Percentiles rank a stretch among this genome's conserved stretches.
Conservation (phyloP, 2,329 filamentous ascomycete genomes). For the Phialophora expanda region DNA sequence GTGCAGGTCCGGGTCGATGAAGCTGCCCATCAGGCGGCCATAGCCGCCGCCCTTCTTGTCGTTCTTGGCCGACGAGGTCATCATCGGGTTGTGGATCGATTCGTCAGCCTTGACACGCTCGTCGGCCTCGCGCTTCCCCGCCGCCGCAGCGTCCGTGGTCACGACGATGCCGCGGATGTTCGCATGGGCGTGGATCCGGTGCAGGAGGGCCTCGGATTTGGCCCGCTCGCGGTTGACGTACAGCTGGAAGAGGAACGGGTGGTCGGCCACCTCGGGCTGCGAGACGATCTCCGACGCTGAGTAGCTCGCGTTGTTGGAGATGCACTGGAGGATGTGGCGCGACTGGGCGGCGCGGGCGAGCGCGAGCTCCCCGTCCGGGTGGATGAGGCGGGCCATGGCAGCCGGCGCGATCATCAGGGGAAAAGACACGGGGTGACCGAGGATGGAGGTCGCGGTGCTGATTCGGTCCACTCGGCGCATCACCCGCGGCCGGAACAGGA, state of each 20-base stretch:
- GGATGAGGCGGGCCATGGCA: conserved; percentile 67
- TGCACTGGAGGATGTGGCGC: conserved; percentile 62
- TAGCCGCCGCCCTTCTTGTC: conserved; percentile 62
- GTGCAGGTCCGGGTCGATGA: conserved; percentile 59
- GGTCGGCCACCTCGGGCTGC: conserved; percentile 45
- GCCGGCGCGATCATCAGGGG: conserved; percentile 70
- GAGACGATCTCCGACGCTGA: conserved; percentile 60
- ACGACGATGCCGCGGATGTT: conserved; percentile 40
- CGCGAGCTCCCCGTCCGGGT: conserved; percentile 67
- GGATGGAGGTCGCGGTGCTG: conserved; percentile 58
- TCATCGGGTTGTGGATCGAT: conserved; percentile 44
- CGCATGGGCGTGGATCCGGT: conserved; percentile 41
- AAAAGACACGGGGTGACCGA: conserved; percentile 59
- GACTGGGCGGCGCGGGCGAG: conserved; percentile 60
- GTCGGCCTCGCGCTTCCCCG: conserved; percentile 63
- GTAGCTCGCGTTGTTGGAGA: conserved; percentile 67
- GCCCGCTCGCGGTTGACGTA: conserved; percentile 60
- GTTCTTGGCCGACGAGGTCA: conserved; percentile 46
- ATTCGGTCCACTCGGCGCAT: conserved; percentile 62
- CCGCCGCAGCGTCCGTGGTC: conserved; percentile 44
- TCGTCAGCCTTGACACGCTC: conserved; percentile 59
- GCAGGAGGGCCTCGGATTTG: conserved; percentile 57
- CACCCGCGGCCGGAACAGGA: conserved; percentile 65
- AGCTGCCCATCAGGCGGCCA: conserved; percentile 59
- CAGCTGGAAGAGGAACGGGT: conserved; percentile 60